A percentile compares a stretch with the other conserved stretches of the same genome.
Conservation (phyloP, 2,329 filamentous ascomycete species). For the Diaporthe ampelina region DNA sequence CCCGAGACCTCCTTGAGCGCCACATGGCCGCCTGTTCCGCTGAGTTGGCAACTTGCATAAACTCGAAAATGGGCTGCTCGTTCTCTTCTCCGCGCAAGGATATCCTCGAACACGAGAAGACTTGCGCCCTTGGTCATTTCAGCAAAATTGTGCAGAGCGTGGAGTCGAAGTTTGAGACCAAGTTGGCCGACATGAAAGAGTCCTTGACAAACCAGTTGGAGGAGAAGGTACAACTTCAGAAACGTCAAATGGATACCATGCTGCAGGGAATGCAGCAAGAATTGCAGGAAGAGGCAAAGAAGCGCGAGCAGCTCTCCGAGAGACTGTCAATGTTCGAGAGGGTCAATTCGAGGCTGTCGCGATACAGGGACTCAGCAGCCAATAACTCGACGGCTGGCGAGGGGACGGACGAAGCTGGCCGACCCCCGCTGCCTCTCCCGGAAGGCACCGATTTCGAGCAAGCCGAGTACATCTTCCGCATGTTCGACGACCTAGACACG, state of each 20-base stretch:
- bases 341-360: not conserved
- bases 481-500: conserved; percentile 66
- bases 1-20: conserved; percentile 47
- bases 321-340: not conserved
- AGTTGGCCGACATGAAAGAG: conserved; percentile 15
- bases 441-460: conserved; percentile 33
- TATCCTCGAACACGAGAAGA: conserved; percentile 60
- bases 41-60: conserved; percentile 48
- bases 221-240: conserved; percentile 30
- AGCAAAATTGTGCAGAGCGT: conserved; percentile 1
- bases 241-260: conserved; percentile 12
- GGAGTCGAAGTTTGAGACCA: conserved; percentile 1
- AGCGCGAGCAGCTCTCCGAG: conserved; percentile 24
- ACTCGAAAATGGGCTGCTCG: conserved; percentile 53
- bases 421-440: conserved; percentile 3
- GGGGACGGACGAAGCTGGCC: not conserved
- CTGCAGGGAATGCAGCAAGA: conserved; percentile 4
- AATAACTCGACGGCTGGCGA: not conserved
- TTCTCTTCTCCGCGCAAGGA: conserved; percentile 35
- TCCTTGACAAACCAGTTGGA: conserved; percentile 22
- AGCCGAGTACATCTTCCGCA: conserved; percentile 59
- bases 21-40: conserved; percentile 62
- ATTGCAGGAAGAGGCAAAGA: conserved; percentile 19
- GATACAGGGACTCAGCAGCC: not conserved
- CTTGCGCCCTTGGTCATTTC: conserved; percentile 36